A percentile compares a stretch with the other conserved stretches of the same genome.
These are phyloP conservation scores for Cryptococcus depauperatus DNA, from an alignment of 1,284 basidiomycete genomes.

Conservation along the genomic window DNA sequence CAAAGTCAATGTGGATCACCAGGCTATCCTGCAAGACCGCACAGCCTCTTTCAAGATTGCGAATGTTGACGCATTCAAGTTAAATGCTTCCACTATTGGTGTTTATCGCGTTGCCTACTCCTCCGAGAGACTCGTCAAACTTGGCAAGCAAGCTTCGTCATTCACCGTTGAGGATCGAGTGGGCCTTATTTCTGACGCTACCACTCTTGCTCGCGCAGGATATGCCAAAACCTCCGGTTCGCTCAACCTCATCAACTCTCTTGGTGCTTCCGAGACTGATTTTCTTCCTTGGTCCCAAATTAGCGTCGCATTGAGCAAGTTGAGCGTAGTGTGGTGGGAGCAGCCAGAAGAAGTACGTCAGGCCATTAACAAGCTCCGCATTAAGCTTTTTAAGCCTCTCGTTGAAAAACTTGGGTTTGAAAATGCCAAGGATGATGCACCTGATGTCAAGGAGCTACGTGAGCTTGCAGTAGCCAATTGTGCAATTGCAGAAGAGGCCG, in stretches of 20 bases:
- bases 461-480: conserved; percentile 65
- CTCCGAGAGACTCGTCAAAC: conserved; percentile 66
- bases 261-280: conserved; percentile 62
- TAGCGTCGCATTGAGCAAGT: conserved; percentile 48
- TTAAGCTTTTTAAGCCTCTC: conserved; percentile 70
- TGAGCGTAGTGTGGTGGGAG: conserved; percentile 82
- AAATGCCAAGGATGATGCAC: conserved; percentile 59
- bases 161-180: conserved; percentile 80
- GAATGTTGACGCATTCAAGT: conserved; percentile 64
- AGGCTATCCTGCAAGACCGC: conserved; percentile 60
- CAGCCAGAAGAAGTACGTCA: conserved; percentile 56
- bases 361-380: conserved; percentile 57
- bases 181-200: conserved; percentile 72
- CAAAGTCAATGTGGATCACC: conserved; percentile 56
- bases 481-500: conserved; percentile 56
- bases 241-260: conserved; percentile 60
- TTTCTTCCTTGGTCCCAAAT: conserved; percentile 46
- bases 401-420: conserved; percentile 75
- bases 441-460: conserved; percentile 67
- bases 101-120: conserved; percentile 85
- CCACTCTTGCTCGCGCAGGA: conserved; percentile 72
- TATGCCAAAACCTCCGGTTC: conserved; percentile 67
- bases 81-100: conserved; percentile 82
- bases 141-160: conserved; percentile 70
- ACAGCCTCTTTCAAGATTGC: conserved; percentile 62